Conservation (phyloP, 2,329 filamentous ascomycete genomes). For the Achaetomium macrosporum region DNA sequence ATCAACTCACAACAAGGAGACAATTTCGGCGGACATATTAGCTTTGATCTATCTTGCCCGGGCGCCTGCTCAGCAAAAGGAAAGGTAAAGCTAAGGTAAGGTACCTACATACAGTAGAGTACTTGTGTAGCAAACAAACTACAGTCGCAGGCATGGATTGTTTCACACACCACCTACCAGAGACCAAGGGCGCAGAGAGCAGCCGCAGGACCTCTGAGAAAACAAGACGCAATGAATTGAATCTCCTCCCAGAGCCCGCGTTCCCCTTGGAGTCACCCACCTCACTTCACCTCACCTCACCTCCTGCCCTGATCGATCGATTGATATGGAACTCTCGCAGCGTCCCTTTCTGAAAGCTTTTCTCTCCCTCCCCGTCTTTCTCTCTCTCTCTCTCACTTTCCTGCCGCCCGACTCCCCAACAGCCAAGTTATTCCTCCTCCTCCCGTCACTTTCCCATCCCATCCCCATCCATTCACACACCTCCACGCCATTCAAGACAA, state of each 20-base stretch:
- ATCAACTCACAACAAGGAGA: too few relatives aligned
- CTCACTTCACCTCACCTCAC: too few relatives aligned
- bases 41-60: slow-evolving; percentile 10
- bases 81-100: too few relatives aligned
- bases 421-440: neutral
- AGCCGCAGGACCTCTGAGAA: too few relatives aligned
- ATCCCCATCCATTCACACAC: neutral
- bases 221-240: too few relatives aligned
- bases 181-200: neutral
- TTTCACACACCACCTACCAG: neutral
- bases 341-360: slow-evolving; percentile 1
- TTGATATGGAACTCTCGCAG: too few relatives aligned
- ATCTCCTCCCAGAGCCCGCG: neutral
- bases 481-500: neutral
- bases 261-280: neutral
- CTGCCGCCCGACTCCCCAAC: too few relatives aligned
- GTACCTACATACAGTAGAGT: too few relatives aligned
- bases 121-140: neutral
- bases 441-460: neutral
- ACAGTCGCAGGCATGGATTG: neutral
- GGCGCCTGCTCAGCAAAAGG: neutral
- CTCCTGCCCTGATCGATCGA: too few relatives aligned
- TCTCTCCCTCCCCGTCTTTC: neutral
- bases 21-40: neutral
- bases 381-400: neutral